phyloP scores from a whole-genome alignment of 1,284 basidiomycete species.

The Earliella scabrosa region DNA sequence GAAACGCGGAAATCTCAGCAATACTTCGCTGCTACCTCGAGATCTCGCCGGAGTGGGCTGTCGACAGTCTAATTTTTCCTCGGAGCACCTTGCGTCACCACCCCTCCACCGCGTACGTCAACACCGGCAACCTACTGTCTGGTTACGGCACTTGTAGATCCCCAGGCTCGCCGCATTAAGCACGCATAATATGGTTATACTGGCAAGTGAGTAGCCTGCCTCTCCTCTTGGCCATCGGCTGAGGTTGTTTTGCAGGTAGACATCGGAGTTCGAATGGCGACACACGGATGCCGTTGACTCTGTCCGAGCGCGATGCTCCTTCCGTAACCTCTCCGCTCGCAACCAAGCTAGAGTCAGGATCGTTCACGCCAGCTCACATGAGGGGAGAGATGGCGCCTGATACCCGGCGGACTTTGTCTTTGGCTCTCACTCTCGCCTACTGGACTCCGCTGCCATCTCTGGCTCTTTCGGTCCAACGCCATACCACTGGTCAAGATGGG shows the following conservation, averaged over 20 bases:
- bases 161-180: not conserved
- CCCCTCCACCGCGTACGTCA: not conserved
- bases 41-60: too few species aligned
- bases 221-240: conserved; percentile 2
- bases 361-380: conserved; percentile 6
- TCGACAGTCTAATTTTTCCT: not conserved
- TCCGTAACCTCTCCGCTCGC: conserved; percentile 1
- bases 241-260: conserved; percentile 11
- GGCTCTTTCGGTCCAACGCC: conserved; percentile 1
- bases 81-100: conserved; percentile 6
- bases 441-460: conserved; percentile 20
- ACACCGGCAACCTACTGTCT: not conserved
- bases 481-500: conserved; percentile 1
- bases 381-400: conserved; percentile 13
- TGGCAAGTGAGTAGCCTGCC: conserved; percentile 17
- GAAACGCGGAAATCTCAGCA: not conserved
- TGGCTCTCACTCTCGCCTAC: conserved; percentile 17
- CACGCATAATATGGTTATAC: conserved; percentile 18
- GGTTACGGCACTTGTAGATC: conserved; percentile 10
- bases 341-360: conserved; percentile 7
- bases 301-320: conserved; percentile 15
- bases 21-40: too few species aligned
- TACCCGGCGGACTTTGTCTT: conserved; percentile 12
- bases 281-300: conserved; percentile 8
- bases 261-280: conserved; percentile 5